These are phyloP conservation scores for Hemerocallis citrina DNA, from an alignment of 106 monocot genomes.

Conservation along the genomic window DNA sequence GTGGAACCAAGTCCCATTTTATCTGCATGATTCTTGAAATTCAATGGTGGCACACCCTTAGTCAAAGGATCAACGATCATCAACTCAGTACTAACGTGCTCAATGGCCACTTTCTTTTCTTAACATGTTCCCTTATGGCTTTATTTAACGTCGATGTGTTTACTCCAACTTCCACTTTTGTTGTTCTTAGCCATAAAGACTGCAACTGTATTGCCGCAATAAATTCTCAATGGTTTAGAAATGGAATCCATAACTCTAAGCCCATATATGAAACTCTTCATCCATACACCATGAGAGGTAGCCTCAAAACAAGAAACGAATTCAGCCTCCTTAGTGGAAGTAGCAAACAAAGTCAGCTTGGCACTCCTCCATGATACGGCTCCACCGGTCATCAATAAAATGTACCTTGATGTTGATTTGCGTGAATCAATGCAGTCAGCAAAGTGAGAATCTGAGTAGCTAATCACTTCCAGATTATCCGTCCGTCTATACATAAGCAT, in stretches of 20 bases:
- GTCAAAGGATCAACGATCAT: too few relatives aligned
- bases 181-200: conserved; percentile 13
- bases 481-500: conserved; percentile 4
- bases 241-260: conserved; percentile 12
- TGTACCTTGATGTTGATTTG: conserved; percentile 8
- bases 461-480: background rate
- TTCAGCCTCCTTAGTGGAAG: conserved; percentile 7
- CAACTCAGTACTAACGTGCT: conserved; percentile 3
- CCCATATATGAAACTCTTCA: conserved; percentile 2
- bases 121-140: conserved; percentile 9
- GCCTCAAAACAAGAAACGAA: conserved; percentile 11
- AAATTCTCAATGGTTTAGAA: background rate
- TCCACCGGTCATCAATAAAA: background rate
- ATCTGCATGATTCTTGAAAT: too few relatives aligned
- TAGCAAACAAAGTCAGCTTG: conserved; percentile 2
- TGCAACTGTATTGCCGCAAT: conserved; percentile 4
- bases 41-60: too few relatives aligned
- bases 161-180: conserved; percentile 5
- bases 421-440: background rate
- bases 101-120: background rate
- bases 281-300: conserved; percentile 1
- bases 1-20: too few relatives aligned
- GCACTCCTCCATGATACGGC: conserved; percentile 3
- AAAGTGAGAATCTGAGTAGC: conserved; percentile 1
- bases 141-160: conserved; percentile 13